Evolutionary conservation across 2,329 filamentous ascomycete genomes (phyloP), one percentile per base, ranked within the genome.

Genomic region (Alternaria triticimaculans): DNA sequence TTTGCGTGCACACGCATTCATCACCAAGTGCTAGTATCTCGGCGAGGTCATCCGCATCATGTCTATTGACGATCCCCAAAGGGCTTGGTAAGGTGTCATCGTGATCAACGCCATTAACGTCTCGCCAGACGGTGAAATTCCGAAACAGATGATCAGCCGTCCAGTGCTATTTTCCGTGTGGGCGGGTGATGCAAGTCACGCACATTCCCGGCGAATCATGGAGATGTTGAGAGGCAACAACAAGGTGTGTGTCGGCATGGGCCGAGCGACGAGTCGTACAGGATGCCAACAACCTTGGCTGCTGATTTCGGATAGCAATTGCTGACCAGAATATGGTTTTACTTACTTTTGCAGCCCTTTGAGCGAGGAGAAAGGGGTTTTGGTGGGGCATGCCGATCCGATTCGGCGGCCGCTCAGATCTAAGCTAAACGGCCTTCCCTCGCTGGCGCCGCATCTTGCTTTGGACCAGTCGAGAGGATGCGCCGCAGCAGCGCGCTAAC

Each of bases 331-430:
- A 57, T 56, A 20, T 62, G 61, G 59, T 23, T 64, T 53, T 43
- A 33, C 21, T 69, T 68, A 55, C 61, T 69, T 73, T 68, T 73
- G 56, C 58, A 59, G 57, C 64, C 51, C 60, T 55, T 64, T 59
- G 58, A 41, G 55, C 50, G 55, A 46, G 37, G 53, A 54, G 62
- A 65, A 69, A 72, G 72, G 70, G 70, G 71, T 66, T 70, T 72
- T 67, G 68, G 69, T 76, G 75, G 74, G 73, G 72, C 73, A 55
- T 45, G 68, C 41, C 63, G 73, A 76, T 77, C 70, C 71, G 75
- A 77, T 78, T 77, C 71, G 73, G 67, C 60, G 70, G 65, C 65
- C 65, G 64, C 66, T 74, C 66, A 76, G 75, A 78, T 78, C 76
- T 75, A 41, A 66, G 57, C 64, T 59, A 67, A 77, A 78, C 75